Base-by-base conservation (phyloP, 495 filamentous ascomycete genomes). In the Bathelium albidoporum region DNA sequence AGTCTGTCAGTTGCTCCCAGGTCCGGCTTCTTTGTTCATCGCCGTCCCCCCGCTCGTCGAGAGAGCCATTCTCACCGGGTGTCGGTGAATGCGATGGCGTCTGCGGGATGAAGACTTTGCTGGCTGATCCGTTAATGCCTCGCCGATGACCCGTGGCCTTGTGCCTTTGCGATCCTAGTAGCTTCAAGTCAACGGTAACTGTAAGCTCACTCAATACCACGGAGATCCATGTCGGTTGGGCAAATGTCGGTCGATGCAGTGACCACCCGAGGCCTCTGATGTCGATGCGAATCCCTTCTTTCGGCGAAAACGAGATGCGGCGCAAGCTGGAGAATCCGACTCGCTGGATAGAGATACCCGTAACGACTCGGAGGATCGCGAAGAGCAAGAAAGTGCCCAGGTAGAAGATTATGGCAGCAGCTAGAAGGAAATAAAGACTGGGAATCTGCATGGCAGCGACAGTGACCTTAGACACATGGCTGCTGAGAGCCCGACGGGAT, bases 151-250 rank as follows among this genome's bases (percentile, higher is more conserved):
- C 59, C 1, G 36, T 36, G 4, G 45, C 14, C 11, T 64, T 58
- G 49, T 9, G 24, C 49, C 49, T 55, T 20, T 29, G 12, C 7
- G 49, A 29, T 2, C 62, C 71, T 52, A 93, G 72, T 34, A 80
- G 78, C 58, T 83, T 80, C 58, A 90, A 75, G 73, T 97, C 90
- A 28, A 97, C 71, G 0, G 89, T 91, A n/a, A 97, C 79, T 52
- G 83, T 87, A 39, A 96, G 75, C 65, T 96, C 92, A 62, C 84
- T 87, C 59, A 97, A 75, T 26, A 91, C 88, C 39, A 99, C 79
- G 69, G 90, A 96, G 65, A 97, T 76, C 94, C 94, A 99, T 74
- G 95, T 97, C 58, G 94, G 92, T 73, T 97, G 91, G 22, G 91
- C 89, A 73, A 97, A 97, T 18, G 94, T 96, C 9, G 94, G 93